Evolutionary conservation across 2,329 filamentous ascomycete genomes (phyloP).

Genomic region (Pestalotiopsis sp.): DNA sequence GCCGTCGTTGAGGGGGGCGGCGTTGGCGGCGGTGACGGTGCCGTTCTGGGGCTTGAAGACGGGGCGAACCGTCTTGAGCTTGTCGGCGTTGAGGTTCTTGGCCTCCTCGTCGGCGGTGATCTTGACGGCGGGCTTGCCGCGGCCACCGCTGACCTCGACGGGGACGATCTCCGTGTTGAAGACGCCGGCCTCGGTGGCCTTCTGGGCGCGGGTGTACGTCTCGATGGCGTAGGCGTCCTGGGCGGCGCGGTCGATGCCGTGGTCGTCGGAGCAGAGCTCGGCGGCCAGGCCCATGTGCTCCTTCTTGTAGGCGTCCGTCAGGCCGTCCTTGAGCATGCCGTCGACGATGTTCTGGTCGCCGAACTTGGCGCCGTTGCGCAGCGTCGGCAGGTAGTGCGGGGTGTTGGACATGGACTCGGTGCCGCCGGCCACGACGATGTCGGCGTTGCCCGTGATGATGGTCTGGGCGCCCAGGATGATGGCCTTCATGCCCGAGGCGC

Average conservation of each 20-base stretch:
- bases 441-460: conserved; percentile 94
- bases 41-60: conserved; percentile 80
- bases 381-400: conserved; percentile 89
- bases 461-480: conserved; percentile 94
- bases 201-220: conserved; percentile 73
- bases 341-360: conserved; percentile 89
- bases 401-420: conserved; percentile 99
- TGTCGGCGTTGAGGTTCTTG: conserved; percentile 87
- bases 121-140: conserved; percentile 83
- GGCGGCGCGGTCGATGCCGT: conserved; percentile 78
- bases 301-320: conserved; percentile 93
- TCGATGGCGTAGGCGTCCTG: conserved; percentile 97
- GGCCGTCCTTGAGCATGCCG: conserved; percentile 89
- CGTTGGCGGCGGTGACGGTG: conserved; percentile 94
- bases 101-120: conserved; percentile 92
- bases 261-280: conserved; percentile 88
- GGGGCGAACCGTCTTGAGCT: conserved; percentile 83
- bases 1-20: conserved; percentile 93
- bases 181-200: conserved; percentile 80
- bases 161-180: conserved; percentile 89
- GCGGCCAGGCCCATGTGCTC: conserved; percentile 95
- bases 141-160: conserved; percentile 82
- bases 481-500: conserved; percentile 92
- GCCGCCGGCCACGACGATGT: conserved; percentile 90
- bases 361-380: conserved; percentile 90